Evolutionary conservation across 306 rosid genomes (phyloP).

Genomic region (Acacia crassicarpa): DNA sequence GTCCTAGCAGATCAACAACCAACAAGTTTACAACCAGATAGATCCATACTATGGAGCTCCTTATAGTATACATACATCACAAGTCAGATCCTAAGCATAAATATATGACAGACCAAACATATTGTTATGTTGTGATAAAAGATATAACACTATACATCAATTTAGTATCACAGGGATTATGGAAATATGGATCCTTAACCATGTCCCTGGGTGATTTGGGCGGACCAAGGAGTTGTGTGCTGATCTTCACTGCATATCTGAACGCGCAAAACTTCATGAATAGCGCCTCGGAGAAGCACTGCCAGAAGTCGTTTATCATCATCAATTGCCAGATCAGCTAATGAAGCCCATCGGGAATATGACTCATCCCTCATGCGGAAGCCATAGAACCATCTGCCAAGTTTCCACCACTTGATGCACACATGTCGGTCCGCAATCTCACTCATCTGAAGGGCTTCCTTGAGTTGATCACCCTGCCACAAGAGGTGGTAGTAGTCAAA

Average conservation of each 20-base stretch:
- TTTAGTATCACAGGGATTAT: not conserved
- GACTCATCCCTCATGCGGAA: constrained; percentile 75
- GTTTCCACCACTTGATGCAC: constrained; percentile 82
- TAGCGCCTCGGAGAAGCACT: constrained; percentile 78
- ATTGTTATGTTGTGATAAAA: not conserved
- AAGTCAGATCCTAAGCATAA: not conserved
- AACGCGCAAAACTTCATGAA: constrained; percentile 76
- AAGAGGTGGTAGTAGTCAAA: constrained; percentile 19
- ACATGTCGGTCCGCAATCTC: constrained; percentile 58
- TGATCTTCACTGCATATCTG: constrained; percentile 54
- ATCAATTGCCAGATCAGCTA: constrained; percentile 44
- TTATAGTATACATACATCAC: not conserved
- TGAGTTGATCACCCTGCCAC: constrained; percentile 53
- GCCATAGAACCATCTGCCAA: constrained; percentile 88
- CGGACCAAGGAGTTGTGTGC: constrained; percentile 32
- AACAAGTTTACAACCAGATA: not conserved
- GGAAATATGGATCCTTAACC: constrained; percentile 13
- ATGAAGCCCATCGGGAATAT: constrained; percentile 48
- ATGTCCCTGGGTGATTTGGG: constrained; percentile 21
- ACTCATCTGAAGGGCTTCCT: constrained; percentile 44
- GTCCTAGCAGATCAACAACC: not conserved
- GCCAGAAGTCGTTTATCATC: constrained; percentile 54
- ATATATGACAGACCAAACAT: not conserved
- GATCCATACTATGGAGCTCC: not conserved
- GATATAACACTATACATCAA: not conserved